Evolutionary conservation across 495 filamentous ascomycete species (phyloP), one percentile per base, ranked within the genome.

Genomic region (Pseudomonodictys pantanalensis): DNA sequence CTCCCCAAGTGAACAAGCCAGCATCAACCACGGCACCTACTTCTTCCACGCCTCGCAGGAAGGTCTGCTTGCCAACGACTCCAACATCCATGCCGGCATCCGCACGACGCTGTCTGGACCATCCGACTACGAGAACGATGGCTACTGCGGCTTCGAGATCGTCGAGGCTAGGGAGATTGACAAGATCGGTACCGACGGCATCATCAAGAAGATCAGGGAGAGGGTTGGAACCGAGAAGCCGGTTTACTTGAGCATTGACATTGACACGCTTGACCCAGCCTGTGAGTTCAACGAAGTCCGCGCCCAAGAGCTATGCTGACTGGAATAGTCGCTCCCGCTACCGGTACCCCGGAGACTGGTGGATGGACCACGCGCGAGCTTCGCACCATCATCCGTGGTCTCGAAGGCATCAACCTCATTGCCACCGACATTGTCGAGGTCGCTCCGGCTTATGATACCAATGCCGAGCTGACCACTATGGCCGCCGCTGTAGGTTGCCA

Each of bases 351-450:
- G 33, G 91, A 96, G 68, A 89, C 89, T 0, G 91, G 91, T 24
- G 91, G 91, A 1, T 96, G 91, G 91, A 81, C 83, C 1, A 91
- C 89, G 0, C 81, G 91, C 42, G 91, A 95, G 67, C 74, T 91
- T 11, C 75, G 86, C 10, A 86, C 85, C 0, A 87, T 89, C 55
- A 74, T 91, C 52, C 78, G 87, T n/a, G 87, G 87, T 2, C 75
- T 90, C 2, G 83, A 85, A 26, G 88, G 86, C 0, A 69, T 96
- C 49, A 88, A 90, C 53, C 78, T 95, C 45, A 79, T 95, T 33
- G 88, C 86, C 0, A 86, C 86, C 0, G 90, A 95, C 72, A 84
- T 92, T 60, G 90, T 95, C 22, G 90, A 95, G 79, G 90, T 95
- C 12, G 85, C 86, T 43, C 90, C 90, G 1, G 87, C 88, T 11